These are phyloP conservation scores for Acanthamoeba triangularis DNA, from an alignment of 208 protist genomes.

Conservation along the genomic window DNA sequence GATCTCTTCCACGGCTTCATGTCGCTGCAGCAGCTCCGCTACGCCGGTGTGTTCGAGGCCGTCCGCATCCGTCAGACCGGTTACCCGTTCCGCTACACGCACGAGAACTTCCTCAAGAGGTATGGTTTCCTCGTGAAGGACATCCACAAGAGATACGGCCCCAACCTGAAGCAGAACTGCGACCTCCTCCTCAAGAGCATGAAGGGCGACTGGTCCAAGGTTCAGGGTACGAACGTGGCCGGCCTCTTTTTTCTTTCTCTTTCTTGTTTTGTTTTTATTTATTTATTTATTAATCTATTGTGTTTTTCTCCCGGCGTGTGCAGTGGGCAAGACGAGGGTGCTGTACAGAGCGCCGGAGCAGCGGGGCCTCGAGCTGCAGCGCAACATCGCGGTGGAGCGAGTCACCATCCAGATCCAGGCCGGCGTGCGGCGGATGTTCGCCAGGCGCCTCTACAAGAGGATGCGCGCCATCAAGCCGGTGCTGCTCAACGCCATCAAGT, in stretches of 20 bases:
- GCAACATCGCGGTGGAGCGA: constrained; percentile 47
- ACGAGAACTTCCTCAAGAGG: constrained; percentile 70
- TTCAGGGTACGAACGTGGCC: not conserved
- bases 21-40: constrained; percentile 68
- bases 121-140: constrained; percentile 69
- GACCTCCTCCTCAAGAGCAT: constrained; percentile 50
- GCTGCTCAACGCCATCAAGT: constrained; percentile 17
- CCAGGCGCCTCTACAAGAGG: not conserved
- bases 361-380: constrained; percentile 15
- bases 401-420: constrained; percentile 47
- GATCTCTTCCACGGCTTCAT: constrained; percentile 72
- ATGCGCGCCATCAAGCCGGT: constrained; percentile 45
- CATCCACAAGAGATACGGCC: constrained; percentile 28
- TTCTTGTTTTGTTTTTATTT: not conserved
- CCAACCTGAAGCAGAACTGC: constrained; percentile 64
- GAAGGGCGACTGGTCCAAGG: constrained; percentile 40
- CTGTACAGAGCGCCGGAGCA: constrained; percentile 39
- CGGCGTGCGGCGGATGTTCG: constrained; percentile 13
- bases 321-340: constrained; percentile 52
- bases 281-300: too few species aligned
- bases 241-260: not conserved
- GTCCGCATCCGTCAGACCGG: constrained; percentile 76
- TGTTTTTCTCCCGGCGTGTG: too few species aligned
- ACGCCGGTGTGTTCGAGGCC: constrained; percentile 75
- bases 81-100: constrained; percentile 75